Evolutionary conservation across 2,329 filamentous ascomycete species (phyloP).

Genomic region (Epichloe coenophiala): DNA sequence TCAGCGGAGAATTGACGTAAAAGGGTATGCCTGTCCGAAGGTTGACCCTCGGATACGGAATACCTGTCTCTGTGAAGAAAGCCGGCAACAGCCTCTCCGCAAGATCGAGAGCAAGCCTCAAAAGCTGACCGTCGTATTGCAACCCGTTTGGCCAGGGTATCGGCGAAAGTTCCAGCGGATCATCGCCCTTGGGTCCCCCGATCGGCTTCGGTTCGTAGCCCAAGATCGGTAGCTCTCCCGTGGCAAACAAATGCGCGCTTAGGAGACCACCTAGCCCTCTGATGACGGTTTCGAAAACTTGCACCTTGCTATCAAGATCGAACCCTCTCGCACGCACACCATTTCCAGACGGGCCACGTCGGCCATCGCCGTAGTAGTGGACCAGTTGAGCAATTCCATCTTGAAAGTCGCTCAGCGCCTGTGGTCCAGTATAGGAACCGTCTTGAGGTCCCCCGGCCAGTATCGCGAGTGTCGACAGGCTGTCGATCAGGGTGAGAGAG

Average conservation of each 20-base stretch:
- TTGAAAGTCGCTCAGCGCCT: constrained; percentile 62
- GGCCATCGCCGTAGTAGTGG: constrained; percentile 75
- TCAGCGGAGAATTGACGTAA: constrained; percentile 73
- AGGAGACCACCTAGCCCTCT: constrained; percentile 80
- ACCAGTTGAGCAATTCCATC: constrained; percentile 64
- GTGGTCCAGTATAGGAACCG: constrained; percentile 21
- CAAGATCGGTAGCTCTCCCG: constrained; percentile 75
- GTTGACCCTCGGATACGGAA: constrained; percentile 92
- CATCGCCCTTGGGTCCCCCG: constrained; percentile 15
- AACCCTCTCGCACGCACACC: constrained; percentile 70
- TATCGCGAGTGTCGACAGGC: constrained; percentile 84
- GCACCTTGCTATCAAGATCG: constrained; percentile 92
- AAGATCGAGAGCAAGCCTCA: constrained; percentile 80
- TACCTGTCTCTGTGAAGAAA: constrained; percentile 79
- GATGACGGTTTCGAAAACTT: constrained; percentile 97
- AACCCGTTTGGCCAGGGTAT: constrained; percentile 68
- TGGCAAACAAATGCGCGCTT: constrained; percentile 85
- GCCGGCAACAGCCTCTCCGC: constrained; percentile 75
- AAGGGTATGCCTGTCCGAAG: constrained; percentile 83
- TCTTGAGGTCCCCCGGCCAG: constrained; percentile 57
- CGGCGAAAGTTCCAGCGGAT: constrained; percentile 32
- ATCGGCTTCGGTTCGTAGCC: constrained; percentile 50
- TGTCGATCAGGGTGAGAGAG: constrained; percentile 89
- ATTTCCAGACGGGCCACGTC: constrained; percentile 49
- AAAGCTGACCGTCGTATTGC: constrained; percentile 74